Conservation (phyloP, 2,329 filamentous ascomycete species). For the Periconia digitata region DNA sequence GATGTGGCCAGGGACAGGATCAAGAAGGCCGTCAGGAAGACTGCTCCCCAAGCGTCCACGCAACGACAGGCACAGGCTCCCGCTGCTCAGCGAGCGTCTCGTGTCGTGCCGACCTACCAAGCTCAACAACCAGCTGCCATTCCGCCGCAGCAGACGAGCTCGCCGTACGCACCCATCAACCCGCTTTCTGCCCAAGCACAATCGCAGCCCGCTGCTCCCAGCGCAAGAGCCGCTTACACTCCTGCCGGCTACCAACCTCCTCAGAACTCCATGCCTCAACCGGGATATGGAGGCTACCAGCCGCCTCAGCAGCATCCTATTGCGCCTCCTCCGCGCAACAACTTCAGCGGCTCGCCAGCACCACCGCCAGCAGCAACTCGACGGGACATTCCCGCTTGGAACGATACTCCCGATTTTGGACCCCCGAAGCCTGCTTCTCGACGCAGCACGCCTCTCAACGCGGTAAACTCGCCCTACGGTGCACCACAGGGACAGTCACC, state of each 20-base stretch:
- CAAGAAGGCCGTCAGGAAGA: constrained; percentile 76
- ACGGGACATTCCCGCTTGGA: constrained; percentile 82
- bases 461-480: constrained; percentile 76
- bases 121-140: constrained; percentile 19
- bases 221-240: constrained; percentile 46
- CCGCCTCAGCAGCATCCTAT: constrained; percentile 47
- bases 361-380: constrained; percentile 67
- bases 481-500: constrained; percentile 55
- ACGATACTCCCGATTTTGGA: constrained; percentile 83
- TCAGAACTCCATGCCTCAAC: constrained; percentile 34
- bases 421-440: constrained; percentile 69
- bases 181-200: constrained; percentile 32
- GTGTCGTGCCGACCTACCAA: constrained; percentile 41
- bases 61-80: constrained; percentile 45
- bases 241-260: constrained; percentile 57
- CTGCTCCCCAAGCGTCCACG: constrained; percentile 44
- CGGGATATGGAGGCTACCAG: constrained; percentile 50
- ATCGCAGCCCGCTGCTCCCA: constrained; percentile 21
- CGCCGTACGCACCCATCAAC: constrained; percentile 38
- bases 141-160: constrained; percentile 31
- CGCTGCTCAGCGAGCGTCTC: constrained; percentile 34
- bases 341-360: constrained; percentile 66
- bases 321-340: constrained; percentile 67
- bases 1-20: constrained; percentile 85
- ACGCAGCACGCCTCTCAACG: constrained; percentile 70